phyloP scores from a whole-genome alignment of 495 filamentous ascomycete species.

The Talaromyces stipitatus region DNA sequence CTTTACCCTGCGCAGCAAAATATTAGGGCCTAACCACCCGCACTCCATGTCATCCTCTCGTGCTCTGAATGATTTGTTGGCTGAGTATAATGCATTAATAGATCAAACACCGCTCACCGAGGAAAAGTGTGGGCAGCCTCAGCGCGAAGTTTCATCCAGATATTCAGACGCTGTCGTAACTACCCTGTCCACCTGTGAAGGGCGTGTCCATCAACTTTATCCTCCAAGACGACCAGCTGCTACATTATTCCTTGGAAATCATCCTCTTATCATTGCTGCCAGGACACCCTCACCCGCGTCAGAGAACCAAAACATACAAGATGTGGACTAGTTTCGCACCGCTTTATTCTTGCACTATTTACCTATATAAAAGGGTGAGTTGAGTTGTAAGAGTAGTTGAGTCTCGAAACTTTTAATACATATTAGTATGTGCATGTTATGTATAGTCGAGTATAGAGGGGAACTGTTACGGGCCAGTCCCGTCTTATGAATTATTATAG shows the following conservation, averaged over 20 bases:
- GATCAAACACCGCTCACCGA: neutral
- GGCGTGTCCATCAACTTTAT: neutral
- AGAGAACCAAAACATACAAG: neutral
- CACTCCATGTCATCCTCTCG: slow-evolving; percentile 7
- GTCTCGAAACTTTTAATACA: too few relatives aligned
- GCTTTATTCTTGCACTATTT: too few relatives aligned
- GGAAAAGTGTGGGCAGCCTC: neutral
- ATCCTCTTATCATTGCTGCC: neutral
- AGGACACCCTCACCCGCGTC: neutral
- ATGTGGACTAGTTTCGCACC: neutral
- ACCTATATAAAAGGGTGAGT: too few relatives aligned
- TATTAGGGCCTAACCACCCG: slow-evolving; percentile 8
- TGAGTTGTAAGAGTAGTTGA: too few relatives aligned
- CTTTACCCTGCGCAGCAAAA: slow-evolving; percentile 1
- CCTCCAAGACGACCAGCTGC: neutral
- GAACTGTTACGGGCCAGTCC: too few relatives aligned
- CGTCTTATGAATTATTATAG: too few relatives aligned
- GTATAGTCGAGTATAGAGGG: too few relatives aligned
- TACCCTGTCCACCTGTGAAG: neutral
- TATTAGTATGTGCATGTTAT: too few relatives aligned
- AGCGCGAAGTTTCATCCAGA: neutral
- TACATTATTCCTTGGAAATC: slow-evolving; percentile 1
- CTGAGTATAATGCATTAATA: neutral
- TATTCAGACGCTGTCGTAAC: neutral
- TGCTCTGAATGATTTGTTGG: neutral